Conservation (phyloP, 1,284 basidiomycete genomes). For the Malassezia nana region DNA sequence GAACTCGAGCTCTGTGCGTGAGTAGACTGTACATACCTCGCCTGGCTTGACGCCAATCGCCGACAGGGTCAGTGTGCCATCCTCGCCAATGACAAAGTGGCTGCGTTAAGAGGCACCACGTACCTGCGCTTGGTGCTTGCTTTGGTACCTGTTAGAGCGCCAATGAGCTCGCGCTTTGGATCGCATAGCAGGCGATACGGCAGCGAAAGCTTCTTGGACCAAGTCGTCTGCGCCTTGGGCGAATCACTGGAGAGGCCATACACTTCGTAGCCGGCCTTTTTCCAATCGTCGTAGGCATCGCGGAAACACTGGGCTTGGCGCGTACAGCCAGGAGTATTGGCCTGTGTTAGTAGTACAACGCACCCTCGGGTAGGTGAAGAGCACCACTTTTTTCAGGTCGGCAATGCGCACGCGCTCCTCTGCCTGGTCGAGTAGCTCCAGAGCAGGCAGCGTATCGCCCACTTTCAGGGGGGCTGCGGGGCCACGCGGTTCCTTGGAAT, state of each 20-base stretch:
- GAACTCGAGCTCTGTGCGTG: slow-evolving; percentile 9
- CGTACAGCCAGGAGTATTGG: slow-evolving; percentile 36
- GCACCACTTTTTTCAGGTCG: slow-evolving; percentile 17
- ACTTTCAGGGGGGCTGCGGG: slow-evolving; percentile 46
- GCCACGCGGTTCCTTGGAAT: neutral
- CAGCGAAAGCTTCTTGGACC: slow-evolving; percentile 58
- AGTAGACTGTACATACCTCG: slow-evolving; percentile 18
- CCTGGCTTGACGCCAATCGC: slow-evolving; percentile 31
- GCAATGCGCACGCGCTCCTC: slow-evolving; percentile 10
- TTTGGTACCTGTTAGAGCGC: slow-evolving; percentile 67
- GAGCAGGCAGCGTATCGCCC: slow-evolving; percentile 65
- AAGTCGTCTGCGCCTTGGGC: slow-evolving; percentile 58
- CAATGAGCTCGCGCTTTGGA: slow-evolving; percentile 67
- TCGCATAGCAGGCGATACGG: slow-evolving; percentile 79
- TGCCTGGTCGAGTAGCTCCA: slow-evolving; percentile 57
- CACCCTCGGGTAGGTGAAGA: slow-evolving; percentile 28
- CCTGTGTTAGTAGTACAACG: slow-evolving; percentile 10
- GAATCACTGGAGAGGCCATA: slow-evolving; percentile 78
- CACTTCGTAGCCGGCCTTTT: slow-evolving; percentile 60
- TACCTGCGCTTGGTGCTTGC: slow-evolving; percentile 54
- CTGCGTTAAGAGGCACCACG: slow-evolving; percentile 2
- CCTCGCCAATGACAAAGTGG: slow-evolving; percentile 36
- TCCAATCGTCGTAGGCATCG: slow-evolving; percentile 68
- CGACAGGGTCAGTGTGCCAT: slow-evolving; percentile 26
- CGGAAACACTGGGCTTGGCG: slow-evolving; percentile 52